These are phyloP conservation scores for Neurospora sp. DNA, from an alignment of 495 filamentous ascomycete genomes.

Conservation along the genomic window DNA sequence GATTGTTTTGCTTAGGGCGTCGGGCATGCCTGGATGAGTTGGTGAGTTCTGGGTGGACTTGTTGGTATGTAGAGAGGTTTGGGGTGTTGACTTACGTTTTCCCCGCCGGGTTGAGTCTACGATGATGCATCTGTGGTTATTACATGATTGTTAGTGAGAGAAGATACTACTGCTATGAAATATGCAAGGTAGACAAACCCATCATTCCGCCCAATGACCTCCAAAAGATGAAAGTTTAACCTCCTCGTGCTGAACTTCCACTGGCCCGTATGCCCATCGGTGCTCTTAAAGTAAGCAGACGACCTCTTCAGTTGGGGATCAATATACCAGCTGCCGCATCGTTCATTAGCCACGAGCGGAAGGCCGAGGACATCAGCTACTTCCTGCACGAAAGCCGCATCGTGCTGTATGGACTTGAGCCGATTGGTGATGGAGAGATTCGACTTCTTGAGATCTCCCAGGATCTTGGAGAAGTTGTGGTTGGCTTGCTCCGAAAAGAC, in stretches of 20 bases:
- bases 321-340: conserved; percentile 96
- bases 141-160: not conserved
- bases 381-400: conserved; percentile 55
- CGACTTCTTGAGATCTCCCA: conserved; percentile 54
- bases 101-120: conserved; percentile 92
- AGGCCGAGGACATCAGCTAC: conserved; percentile 43
- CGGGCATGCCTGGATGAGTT: conserved; percentile 59
- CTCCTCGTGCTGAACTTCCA: conserved; percentile 82
- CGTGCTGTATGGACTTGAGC: conserved; percentile 58
- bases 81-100: conserved; percentile 52
- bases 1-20: conserved; percentile 85
- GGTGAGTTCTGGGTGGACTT: not conserved
- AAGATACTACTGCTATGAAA: not conserved
- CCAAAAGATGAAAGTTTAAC: conserved; percentile 72
- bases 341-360: conserved; percentile 87
- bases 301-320: conserved; percentile 50
- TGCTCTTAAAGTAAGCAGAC: conserved; percentile 93
- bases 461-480: conserved; percentile 42
- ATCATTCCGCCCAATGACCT: conserved; percentile 45
- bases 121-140: conserved; percentile 60
- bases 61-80: not conserved
- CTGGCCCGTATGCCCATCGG: conserved; percentile 82
- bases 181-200: conserved; percentile 41
- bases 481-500: conserved; percentile 42
- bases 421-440: conserved; percentile 75